Percentiles rank a stretch among this genome's conserved stretches.
Evolutionary conservation across 2,329 filamentous ascomycete genomes (phyloP).

Genomic region (Lithohypha guttulata): DNA sequence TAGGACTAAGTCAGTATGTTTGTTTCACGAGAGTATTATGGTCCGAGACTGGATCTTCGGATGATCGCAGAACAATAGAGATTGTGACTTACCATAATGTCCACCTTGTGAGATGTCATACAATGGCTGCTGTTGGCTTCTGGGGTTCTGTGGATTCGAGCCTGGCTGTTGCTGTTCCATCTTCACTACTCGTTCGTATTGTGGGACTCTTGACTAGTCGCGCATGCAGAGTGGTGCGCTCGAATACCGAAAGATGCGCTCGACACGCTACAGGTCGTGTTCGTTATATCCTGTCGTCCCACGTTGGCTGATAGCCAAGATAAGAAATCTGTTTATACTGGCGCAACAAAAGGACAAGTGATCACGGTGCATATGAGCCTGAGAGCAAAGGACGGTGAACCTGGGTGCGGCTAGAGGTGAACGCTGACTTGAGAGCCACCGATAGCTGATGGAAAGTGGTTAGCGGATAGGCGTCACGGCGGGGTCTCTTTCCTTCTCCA

Average conservation of each 20-base stretch:
- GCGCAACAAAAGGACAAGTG: no score
- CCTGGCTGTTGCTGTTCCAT: constrained; percentile 7
- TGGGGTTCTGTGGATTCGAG: constrained; percentile 3
- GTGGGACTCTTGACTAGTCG: neutral
- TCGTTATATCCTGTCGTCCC: no score
- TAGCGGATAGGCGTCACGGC: constrained; percentile 7
- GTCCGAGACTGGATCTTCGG: constrained; percentile 1
- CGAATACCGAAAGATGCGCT: no score
- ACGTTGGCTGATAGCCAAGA: no score
- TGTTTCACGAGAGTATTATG: constrained; percentile 5
- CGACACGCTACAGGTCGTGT: no score
- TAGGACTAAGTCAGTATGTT: constrained; percentile 8
- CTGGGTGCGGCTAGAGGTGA: no score
- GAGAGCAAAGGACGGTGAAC: no score
- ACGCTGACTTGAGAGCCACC: no score
- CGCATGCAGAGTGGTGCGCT: neutral
- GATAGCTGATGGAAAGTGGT: neutral
- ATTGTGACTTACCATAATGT: constrained; percentile 25
- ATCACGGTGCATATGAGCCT: no score
- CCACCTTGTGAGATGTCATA: constrained; percentile 40
- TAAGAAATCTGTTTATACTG: no score
- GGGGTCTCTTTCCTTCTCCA: constrained; percentile 2
- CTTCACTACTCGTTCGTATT: neutral
- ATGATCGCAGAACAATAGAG: constrained; percentile 5
- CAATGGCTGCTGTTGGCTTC: constrained; percentile 8